A percentile compares a stretch with the other conserved stretches of the same genome.
Conservation (phyloP, 2,329 filamentous ascomycete genomes). For the Penicillium sp. region DNA sequence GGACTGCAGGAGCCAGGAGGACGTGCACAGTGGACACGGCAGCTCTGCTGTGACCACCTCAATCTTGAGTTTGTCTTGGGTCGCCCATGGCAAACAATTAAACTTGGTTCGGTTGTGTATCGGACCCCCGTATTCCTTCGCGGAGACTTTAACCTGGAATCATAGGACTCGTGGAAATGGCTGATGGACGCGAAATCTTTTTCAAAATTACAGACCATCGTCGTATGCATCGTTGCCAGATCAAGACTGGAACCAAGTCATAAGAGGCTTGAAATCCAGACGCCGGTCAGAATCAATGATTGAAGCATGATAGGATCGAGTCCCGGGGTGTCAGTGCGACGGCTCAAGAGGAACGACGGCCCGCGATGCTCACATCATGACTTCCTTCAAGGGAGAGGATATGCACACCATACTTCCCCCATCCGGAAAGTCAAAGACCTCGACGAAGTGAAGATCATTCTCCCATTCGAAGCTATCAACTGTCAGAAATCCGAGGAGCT, state of each 20-base stretch:
- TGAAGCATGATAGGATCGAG: neutral
- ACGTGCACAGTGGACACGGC: constrained; percentile 14
- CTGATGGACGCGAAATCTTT: constrained; percentile 4
- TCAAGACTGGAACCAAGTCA: constrained; percentile 4
- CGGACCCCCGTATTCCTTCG: constrained; percentile 2
- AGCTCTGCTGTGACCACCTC: constrained; percentile 8
- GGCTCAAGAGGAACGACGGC: no score
- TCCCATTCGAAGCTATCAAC: constrained; percentile 13
- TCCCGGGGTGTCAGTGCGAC: no score
- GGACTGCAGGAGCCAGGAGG: constrained; percentile 5
- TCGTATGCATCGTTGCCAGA: constrained; percentile 17
- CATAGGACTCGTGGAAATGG: constrained; percentile 9
- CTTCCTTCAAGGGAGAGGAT: neutral
- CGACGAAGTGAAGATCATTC: neutral
- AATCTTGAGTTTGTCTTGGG: neutral
- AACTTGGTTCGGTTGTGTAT: constrained; percentile 6
- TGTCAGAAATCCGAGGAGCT: constrained; percentile 8
- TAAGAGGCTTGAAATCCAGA: neutral
- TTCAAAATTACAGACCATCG: constrained; percentile 4
- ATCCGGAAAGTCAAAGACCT: neutral
- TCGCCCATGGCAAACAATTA: neutral
- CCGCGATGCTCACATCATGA: no score
- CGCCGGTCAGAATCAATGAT: neutral
- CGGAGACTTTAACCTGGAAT: constrained; percentile 1
- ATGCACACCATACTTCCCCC: constrained; percentile 22